Conservation (phyloP, 139 green algal species). For the Penium margaritaceum region DNA sequence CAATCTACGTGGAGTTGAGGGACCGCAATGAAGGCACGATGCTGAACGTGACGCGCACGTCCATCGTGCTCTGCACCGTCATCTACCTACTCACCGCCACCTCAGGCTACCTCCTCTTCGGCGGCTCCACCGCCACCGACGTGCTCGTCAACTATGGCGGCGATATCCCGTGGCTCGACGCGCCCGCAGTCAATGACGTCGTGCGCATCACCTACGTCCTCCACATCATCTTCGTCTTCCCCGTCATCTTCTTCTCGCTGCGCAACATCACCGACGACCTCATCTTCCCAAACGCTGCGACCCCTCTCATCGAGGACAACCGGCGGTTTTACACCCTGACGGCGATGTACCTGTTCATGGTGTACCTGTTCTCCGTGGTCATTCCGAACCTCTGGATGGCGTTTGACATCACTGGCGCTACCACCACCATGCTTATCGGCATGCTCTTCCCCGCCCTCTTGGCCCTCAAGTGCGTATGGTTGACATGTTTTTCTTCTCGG, state of each 20-base stretch:
- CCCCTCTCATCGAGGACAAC: neutral
- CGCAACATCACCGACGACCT: constrained; percentile 15
- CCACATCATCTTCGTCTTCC: constrained; percentile 24
- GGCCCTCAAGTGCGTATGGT: constrained; percentile 1
- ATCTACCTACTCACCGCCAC: constrained; percentile 8
- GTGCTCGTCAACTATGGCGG: constrained; percentile 14
- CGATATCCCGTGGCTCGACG: neutral
- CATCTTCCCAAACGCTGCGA: neutral
- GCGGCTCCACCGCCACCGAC: neutral
- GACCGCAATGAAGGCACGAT: constrained; percentile 7
- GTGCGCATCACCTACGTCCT: constrained; percentile 22
- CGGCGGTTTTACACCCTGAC: neutral
- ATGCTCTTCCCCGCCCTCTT: constrained; percentile 18
- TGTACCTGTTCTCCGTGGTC: constrained; percentile 6
- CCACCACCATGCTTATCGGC: neutral
- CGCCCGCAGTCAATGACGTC: neutral
- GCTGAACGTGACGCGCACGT: neutral
- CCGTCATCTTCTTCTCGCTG: constrained; percentile 34
- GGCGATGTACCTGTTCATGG: neutral
- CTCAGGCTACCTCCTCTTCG: constrained; percentile 20
- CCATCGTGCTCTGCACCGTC: neutral
- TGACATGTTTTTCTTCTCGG: neutral
- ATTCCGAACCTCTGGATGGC: constrained; percentile 22
- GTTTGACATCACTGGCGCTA: constrained; percentile 18
- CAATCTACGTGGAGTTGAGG: constrained; percentile 14